Base-by-base conservation (phyloP, 345 rosid genomes). In the Rhodamnia rubescens region DNA sequence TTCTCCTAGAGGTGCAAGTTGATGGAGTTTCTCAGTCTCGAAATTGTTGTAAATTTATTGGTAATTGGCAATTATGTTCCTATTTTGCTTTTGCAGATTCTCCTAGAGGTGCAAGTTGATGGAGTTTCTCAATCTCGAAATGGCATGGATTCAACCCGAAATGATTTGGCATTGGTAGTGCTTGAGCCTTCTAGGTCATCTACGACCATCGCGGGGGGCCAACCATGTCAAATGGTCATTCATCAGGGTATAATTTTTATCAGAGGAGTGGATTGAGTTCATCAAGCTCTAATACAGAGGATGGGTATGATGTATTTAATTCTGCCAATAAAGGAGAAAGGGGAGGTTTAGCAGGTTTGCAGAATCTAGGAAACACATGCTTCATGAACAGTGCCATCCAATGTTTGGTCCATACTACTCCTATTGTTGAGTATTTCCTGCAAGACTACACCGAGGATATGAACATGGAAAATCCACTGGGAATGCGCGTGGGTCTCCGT, bases 321-420 rank as follows among this genome's bases (percentile, higher is more conserved):
- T 86, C 92, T 86, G 85, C 50, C 74, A 91, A 84, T 89, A 95
- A 90, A 89, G 92, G 86, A 54, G 97, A 94, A 88, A 90, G 59
- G 85, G 93, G 93, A 74, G 99, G 99, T 88, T 89, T 95, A 88
- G 94, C 94, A 85, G 99, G 99, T 85, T 89, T 97, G 89, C 98
- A 95, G 86, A 97, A 97, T 88, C 90, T 97, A 89, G 99, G 99
- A 84, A 97, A 97, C 85, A 97, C 98, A 85, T 97, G 99, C 88
- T 97, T 97, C 89, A 95, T 97, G 99, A 95, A 95, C 87, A 95
- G 98, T 88, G 92, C 98, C 87, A 87, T 97, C 85, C 98, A 97
- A 83, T 97, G 99, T 93, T 91, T 97, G 85, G 96, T 92, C 74
- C 99, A 95, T 90, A 97, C 98, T 2, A 95, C 96, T 2, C 93